These are phyloP conservation scores for Globisporangium canariense DNA, from an alignment of 352 stramenopile genomes.

Conservation along the genomic window DNA sequence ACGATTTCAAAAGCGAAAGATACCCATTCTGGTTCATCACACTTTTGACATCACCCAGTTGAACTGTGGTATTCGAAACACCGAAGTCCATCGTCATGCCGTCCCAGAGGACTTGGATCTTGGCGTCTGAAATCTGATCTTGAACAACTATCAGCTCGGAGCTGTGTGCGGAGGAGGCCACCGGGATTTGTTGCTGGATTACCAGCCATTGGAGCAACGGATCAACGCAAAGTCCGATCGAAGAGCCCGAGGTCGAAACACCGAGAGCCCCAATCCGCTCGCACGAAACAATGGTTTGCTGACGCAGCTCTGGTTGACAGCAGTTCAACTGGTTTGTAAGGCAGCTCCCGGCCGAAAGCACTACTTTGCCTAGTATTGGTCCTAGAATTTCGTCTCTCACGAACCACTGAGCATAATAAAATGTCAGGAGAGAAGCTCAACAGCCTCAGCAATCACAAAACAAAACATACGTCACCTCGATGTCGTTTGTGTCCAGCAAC, in stretches of 20 bases:
- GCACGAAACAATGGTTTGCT: not conserved
- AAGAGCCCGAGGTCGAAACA: not conserved
- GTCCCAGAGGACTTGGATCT: slow-evolving; percentile 7
- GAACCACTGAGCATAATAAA: not conserved
- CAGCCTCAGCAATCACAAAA: not conserved
- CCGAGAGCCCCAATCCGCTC: not conserved
- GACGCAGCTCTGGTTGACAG: not conserved
- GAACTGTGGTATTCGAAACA: slow-evolving; percentile 3
- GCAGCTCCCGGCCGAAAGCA: not conserved
- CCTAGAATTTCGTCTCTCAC: not conserved
- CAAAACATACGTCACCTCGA: not conserved
- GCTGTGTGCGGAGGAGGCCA: not conserved
- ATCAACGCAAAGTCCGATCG: not conserved
- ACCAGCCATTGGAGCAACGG: not conserved
- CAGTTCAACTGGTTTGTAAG: no score
- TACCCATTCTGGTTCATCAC: slow-evolving; percentile 3
- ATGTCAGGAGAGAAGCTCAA: no score
- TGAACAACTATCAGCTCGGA: not conserved
- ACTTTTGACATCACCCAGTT: not conserved
- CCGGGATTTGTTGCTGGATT: not conserved
- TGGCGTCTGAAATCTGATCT: not conserved
- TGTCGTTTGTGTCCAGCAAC: not conserved
- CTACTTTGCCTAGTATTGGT: not conserved
- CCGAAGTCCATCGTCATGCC: slow-evolving; percentile 7
- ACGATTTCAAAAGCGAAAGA: slow-evolving; percentile 3